Evolutionary conservation across 371 early-diverging fungal genomes (phyloP), one percentile per base, ranked within the genome.

Genomic region (Mortierella sp.): DNA sequence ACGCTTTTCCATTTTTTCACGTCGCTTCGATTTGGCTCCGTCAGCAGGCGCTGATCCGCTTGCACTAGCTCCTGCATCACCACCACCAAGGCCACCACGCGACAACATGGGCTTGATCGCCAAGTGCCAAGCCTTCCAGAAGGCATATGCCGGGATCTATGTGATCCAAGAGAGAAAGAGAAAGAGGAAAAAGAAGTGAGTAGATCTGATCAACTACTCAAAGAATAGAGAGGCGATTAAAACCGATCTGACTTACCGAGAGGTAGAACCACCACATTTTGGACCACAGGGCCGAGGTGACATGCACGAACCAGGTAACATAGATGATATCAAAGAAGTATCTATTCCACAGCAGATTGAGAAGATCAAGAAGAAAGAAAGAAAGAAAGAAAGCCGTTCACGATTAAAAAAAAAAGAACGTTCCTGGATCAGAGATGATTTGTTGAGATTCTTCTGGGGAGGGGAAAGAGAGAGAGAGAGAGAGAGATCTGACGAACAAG

Each of bases 271-370:
- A 85, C 95, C 94, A 94, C 61, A 91, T 87, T 81, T 90, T 89
- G 62, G 76, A 81, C 19, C 90, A 89, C 25, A 91, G 82, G 57
- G 93, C 85, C 43, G 91, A 90, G 19, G 88, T 84, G 48, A 93
- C 73, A 70, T 93, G 93, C 23, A 90, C 90, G 66, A 90, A 86
- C 95, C 95, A 94, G 23, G 94, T 91, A 37, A 94, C 84, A 68
- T 94, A 94, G 62, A 94, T 90, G 57, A 93, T 89, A 66, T 94
- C 95, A 81, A 94, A 94, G 84, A 93, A 91, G 71, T 94, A 93
- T 7, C 91, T 91, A 58, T 26, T 23, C 12, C 47, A 29, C 11
- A 68, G 47, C 11, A 15, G 30, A 29, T 47, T 61, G 67, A 16
- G n/a, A n/a, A 56, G 44, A 37, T 37, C 3, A 30, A 43, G 58